These are phyloP conservation scores for Podosphaera xanthii DNA, from an alignment of 2,329 filamentous ascomycete species.

Conservation along the genomic window DNA sequence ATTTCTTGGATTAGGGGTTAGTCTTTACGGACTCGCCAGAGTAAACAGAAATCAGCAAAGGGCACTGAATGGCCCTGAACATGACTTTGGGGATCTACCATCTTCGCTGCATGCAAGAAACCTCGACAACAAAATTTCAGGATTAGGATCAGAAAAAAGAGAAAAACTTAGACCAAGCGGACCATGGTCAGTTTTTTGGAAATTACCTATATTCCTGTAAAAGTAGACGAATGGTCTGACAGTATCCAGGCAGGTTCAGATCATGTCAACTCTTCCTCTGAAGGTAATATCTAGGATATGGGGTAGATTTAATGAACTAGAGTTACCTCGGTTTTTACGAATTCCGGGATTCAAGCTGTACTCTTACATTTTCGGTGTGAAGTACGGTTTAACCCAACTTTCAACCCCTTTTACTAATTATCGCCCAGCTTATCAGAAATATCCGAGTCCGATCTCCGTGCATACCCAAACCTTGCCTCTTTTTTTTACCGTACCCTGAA, in stretches of 20 bases:
- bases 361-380: conserved; percentile 50
- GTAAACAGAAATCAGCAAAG: conserved; percentile 27
- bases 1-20: conserved; percentile 43
- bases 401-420: conserved; percentile 6
- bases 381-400: conserved; percentile 19
- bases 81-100: background rate
- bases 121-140: background rate
- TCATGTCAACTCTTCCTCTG: conserved; percentile 51
- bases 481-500: conserved; percentile 96
- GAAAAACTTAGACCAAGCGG: conserved; percentile 40
- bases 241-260: conserved; percentile 35
- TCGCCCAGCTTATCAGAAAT: conserved; percentile 51
- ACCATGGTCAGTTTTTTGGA: conserved; percentile 27
- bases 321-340: conserved; percentile 46
- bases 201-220: background rate
- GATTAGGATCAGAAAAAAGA: conserved; percentile 19
- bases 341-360: conserved; percentile 55
- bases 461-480: conserved; percentile 76
- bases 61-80: background rate
- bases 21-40: conserved; percentile 40
- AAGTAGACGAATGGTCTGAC: conserved; percentile 5
- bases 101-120: conserved; percentile 16
- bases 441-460: conserved; percentile 65
- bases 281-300: conserved; percentile 50
- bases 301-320: conserved; percentile 52